Conservation (phyloP, 2,329 filamentous ascomycete genomes). For the Davidsoniella australis region DNA sequence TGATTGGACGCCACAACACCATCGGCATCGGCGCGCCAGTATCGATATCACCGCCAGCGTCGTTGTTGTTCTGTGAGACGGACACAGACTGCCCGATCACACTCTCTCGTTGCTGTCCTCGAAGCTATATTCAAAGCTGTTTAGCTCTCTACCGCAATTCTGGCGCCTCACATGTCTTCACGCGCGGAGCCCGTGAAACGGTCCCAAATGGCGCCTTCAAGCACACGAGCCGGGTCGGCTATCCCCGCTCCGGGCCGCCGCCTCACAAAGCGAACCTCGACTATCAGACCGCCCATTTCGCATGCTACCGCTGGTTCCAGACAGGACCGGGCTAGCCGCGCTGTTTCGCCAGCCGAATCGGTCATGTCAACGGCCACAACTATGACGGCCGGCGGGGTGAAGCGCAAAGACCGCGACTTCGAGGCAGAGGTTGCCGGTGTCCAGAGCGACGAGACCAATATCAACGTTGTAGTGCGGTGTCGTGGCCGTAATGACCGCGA, state of each 20-base stretch:
- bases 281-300: slow-evolving; percentile 2
- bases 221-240: slow-evolving; percentile 4
- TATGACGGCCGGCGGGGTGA: slow-evolving; percentile 37
- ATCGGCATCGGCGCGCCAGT: too few relatives aligned
- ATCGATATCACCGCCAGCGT: not conserved
- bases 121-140: not conserved
- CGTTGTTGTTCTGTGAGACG: not conserved
- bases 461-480: slow-evolving; percentile 92
- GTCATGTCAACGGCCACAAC: slow-evolving; percentile 31
- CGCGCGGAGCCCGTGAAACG: slow-evolving; percentile 11
- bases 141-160: slow-evolving; percentile 9
- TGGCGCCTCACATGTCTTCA: slow-evolving; percentile 9
- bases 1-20: not conserved
- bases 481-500: slow-evolving; percentile 85
- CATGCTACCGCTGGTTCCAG: not conserved
- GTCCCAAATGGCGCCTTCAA: slow-evolving; percentile 4
- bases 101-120: not conserved
- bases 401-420: slow-evolving; percentile 78
- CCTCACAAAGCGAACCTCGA: slow-evolving; percentile 10
- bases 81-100: not conserved
- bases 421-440: slow-evolving; percentile 40
- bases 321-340: slow-evolving; percentile 18
- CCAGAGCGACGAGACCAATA: slow-evolving; percentile 71
- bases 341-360: slow-evolving; percentile 56
- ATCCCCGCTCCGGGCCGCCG: slow-evolving; percentile 9